Base-by-base conservation (phyloP, 306 rosid species). In the Gillenia trifoliata region DNA sequence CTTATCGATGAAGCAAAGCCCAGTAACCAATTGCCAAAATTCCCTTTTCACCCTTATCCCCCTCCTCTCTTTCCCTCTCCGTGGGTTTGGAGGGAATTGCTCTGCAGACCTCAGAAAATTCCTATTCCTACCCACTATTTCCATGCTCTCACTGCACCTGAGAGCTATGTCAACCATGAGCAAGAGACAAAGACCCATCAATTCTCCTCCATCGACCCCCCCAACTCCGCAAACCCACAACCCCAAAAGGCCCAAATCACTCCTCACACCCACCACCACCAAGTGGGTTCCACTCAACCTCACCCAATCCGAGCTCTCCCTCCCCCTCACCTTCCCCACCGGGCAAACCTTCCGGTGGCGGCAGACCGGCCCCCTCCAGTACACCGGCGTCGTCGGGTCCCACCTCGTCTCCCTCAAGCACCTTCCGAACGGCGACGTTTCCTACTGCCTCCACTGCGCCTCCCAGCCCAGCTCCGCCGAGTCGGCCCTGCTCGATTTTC, bases 291-390 rank as follows among this genome's bases (percentile, higher is more conserved):
- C 95, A 0, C 92, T 94, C 59, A 78, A 86, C 41, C 75, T 94
- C 23, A 6, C 78, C 78, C 82, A 62, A 31, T 80, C 85, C 28
- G 97, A 91, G 71, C 98, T 94, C 85, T 91, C 80, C 19, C n/a
- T 91, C 33, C 87, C 90, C 34, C 94, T 89, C 87, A 93, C 96
- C 45, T 93, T 93, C 87, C 98, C 97, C 64, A 93, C 98, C 28
- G 98, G 98, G 75, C 98, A 93, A 85, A 91, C 97, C 79, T 93
- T 93, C 91, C 83, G 96, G 36, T 91, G 98, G 98, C 85, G 77
- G 29, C 87, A 82, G 55, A 94, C 97, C 49, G 96, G 85, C 10
- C 86, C 93, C 16, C 81, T 49, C 0, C 90, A 88, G 66, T 91
- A 77, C 95, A 86, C 97, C 10, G 98, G 97, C 68, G 95, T 84